phyloP scores from a whole-genome alignment of 495 filamentous ascomycete genomes.

The Cercophora newfieldiana region DNA sequence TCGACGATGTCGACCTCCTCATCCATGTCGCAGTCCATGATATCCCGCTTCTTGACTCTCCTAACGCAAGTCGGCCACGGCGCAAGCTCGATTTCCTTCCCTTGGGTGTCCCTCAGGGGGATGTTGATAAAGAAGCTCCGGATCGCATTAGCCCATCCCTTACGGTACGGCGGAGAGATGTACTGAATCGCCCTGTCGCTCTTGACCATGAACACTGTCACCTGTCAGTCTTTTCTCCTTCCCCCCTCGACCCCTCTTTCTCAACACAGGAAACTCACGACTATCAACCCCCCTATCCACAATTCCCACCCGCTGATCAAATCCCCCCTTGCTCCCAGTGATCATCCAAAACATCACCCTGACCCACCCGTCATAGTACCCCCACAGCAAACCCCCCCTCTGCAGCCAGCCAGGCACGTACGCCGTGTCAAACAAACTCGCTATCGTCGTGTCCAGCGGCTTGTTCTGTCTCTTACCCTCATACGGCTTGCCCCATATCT shows the following conservation, averaged over 20 bases:
- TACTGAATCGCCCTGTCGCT: conserved; percentile 40
- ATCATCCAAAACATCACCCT: conserved; percentile 35
- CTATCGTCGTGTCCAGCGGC: conserved; percentile 41
- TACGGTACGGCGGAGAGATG: conserved; percentile 37
- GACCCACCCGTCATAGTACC: conserved; percentile 36
- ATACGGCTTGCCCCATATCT: background rate
- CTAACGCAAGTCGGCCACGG: conserved; percentile 13
- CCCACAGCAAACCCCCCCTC: conserved; percentile 33
- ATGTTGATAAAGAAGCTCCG: conserved; percentile 19
- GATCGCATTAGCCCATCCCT: conserved; percentile 9
- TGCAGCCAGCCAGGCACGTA: conserved; percentile 44
- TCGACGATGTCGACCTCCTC: background rate
- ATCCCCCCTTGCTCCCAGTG: conserved; percentile 35
- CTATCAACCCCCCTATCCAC: conserved; percentile 16
- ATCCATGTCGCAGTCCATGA: background rate
- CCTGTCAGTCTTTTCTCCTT: conserved; percentile 1
- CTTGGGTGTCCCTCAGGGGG: conserved; percentile 9
- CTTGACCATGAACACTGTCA: conserved; percentile 36
- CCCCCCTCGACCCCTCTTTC: background rate
- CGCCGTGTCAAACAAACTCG: conserved; percentile 47
- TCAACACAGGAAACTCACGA: conserved; percentile 5
- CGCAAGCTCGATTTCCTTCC: conserved; percentile 16
- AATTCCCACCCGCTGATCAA: conserved; percentile 41
- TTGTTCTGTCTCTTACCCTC: conserved; percentile 30
- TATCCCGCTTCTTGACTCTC: background rate